These are phyloP conservation scores for Amphibolis antarctica DNA, from an alignment of 106 monocot genomes.

Conservation along the genomic window DNA sequence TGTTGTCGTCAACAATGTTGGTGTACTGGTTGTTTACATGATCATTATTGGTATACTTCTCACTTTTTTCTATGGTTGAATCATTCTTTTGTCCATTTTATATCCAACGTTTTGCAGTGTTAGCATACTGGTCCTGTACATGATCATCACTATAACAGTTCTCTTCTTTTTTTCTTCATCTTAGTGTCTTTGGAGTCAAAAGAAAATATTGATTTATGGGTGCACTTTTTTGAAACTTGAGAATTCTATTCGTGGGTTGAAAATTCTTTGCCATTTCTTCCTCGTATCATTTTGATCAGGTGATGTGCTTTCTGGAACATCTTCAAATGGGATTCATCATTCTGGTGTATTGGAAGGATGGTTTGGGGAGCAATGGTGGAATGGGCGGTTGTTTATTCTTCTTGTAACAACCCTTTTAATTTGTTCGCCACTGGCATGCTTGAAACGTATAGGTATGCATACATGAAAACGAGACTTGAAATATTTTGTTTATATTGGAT, in stretches of 20 bases:
- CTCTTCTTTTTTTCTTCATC: too few relatives aligned
- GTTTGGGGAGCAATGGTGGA: conserved; percentile 96
- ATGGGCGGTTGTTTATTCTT: conserved; percentile 52
- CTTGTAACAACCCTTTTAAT: conserved; percentile 39
- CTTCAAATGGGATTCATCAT: conserved; percentile 57
- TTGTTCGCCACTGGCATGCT: conserved; percentile 52
- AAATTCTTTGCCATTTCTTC: too few relatives aligned
- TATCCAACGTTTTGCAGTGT: too few relatives aligned
- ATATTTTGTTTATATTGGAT: too few relatives aligned
- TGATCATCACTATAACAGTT: too few relatives aligned
- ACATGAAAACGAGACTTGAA: background rate
- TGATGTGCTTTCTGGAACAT: conserved; percentile 87
- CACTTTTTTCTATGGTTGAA: background rate
- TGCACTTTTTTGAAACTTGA: too few relatives aligned
- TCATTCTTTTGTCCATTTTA: background rate
- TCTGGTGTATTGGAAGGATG: conserved; percentile 83
- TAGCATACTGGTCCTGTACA: too few relatives aligned
- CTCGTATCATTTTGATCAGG: too few relatives aligned
- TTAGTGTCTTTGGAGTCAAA: too few relatives aligned
- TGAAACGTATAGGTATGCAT: conserved; percentile 51
- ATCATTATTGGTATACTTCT: conserved; percentile 70
- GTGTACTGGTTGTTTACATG: conserved; percentile 82
- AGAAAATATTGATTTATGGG: too few relatives aligned
- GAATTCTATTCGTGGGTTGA: too few relatives aligned
- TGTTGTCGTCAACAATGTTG: conserved; percentile 70